Percentiles rank a stretch among this genome's conserved stretches.
These are phyloP conservation scores for Quambalaria eucalypti DNA, from an alignment of 1,284 basidiomycete genomes.

Conservation along the genomic window DNA sequence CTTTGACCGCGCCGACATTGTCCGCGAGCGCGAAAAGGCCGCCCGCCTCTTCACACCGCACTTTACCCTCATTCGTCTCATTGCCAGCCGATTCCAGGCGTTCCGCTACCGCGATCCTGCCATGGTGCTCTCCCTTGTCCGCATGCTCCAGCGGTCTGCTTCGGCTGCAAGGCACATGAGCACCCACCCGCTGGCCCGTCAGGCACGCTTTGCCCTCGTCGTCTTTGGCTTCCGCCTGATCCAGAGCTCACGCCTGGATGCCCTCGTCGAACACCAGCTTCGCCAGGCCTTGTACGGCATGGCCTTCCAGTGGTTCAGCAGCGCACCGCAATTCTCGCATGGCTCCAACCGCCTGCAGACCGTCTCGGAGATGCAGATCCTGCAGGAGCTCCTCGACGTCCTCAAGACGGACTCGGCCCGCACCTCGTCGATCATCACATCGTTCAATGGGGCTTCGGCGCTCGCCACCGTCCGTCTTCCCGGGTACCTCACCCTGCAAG, in stretches of 20 bases:
- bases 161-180: conserved; percentile 51
- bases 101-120: conserved; percentile 77
- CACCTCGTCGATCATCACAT: conserved; percentile 41
- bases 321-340: conserved; percentile 64
- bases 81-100: conserved; percentile 88
- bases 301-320: conserved; percentile 79
- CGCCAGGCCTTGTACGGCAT: conserved; percentile 68
- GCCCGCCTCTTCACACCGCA: conserved; percentile 65
- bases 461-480: conserved; percentile 19
- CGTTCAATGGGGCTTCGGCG: conserved; percentile 17
- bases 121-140: conserved; percentile 75
- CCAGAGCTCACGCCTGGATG: conserved; percentile 76
- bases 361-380: conserved; percentile 73
- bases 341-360: conserved; percentile 84
- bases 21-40: conserved; percentile 63
- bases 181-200: conserved; percentile 81
- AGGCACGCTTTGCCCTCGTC: conserved; percentile 77
- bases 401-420: conserved; percentile 66
- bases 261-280: conserved; percentile 67
- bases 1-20: conserved; percentile 75
- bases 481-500: conserved; percentile 21
- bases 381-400: conserved; percentile 72
- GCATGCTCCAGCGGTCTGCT: conserved; percentile 61
- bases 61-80: conserved; percentile 71
- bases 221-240: conserved; percentile 88